A percentile compares a stretch with the other conserved stretches of the same genome.
Evolutionary conservation across 768 basidiomycete genomes (phyloP).

Genomic region (Agrocybe pediades): DNA sequence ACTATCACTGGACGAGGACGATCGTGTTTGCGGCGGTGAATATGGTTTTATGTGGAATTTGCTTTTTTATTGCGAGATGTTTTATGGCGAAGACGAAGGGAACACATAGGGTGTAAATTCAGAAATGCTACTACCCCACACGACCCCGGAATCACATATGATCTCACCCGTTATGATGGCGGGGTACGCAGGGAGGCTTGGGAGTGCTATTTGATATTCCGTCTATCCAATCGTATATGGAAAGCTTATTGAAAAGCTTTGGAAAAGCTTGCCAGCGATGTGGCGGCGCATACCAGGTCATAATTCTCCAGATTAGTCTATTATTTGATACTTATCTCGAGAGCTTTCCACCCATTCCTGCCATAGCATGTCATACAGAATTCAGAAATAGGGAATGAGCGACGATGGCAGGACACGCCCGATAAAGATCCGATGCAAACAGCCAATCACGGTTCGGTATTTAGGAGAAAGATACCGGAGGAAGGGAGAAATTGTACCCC

Average conservation of each 20-base stretch:
- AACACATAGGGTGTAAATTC: conserved; percentile 23
- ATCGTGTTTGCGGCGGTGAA: conserved; percentile 41
- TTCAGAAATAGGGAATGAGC: background rate
- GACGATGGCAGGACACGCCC: background rate
- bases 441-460: background rate
- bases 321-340: too few species aligned
- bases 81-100: conserved; percentile 22
- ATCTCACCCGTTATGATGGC: too few species aligned
- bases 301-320: too few species aligned
- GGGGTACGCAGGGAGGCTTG: background rate
- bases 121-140: background rate
- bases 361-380: too few species aligned
- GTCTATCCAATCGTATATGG: background rate
- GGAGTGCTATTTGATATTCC: background rate
- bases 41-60: conserved; percentile 20
- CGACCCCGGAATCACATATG: background rate
- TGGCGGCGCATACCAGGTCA: too few species aligned
- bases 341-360: too few species aligned
- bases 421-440: background rate
- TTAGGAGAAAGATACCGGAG: background rate
- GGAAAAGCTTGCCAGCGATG: background rate
- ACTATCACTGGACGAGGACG: conserved; percentile 45
- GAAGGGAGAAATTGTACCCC: too few species aligned
- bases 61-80: conserved; percentile 20
- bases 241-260: background rate